Percentiles rank a stretch among this genome's conserved stretches.
These are phyloP conservation scores for Aegle marmelos DNA, from an alignment of 345 rosid genomes.

Conservation along the genomic window DNA sequence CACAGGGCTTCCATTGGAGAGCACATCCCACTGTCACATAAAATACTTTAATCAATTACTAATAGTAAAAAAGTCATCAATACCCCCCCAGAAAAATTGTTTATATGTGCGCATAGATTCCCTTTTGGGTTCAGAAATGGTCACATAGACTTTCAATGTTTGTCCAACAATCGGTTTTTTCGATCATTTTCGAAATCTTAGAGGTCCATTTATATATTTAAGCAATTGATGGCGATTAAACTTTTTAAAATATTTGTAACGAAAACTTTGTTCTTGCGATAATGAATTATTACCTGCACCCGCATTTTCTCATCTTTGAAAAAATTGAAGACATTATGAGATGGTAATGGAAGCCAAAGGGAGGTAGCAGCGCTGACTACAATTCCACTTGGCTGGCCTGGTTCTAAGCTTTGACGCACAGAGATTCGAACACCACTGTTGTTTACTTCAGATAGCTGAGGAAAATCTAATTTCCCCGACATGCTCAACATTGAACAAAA, in stretches of 20 bases:
- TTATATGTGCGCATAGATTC: too few relatives aligned
- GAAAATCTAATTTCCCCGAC: conserved; percentile 52
- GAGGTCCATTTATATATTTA: too few relatives aligned
- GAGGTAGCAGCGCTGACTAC: conserved; percentile 60
- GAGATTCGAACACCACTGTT: conserved; percentile 54
- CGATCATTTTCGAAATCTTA: too few relatives aligned
- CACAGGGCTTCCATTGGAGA: conserved; percentile 37
- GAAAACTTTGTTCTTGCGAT: too few relatives aligned
- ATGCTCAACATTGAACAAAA: conserved; percentile 48
- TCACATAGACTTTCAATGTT: too few relatives aligned
- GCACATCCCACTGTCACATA: conserved; percentile 69
- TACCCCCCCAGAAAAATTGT: too few relatives aligned
- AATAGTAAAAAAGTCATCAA: too few relatives aligned
- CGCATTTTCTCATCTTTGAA: conserved; percentile 38
- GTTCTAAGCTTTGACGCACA: conserved; percentile 30
- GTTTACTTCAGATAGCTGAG: conserved; percentile 37
- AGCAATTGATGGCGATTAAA: too few relatives aligned
- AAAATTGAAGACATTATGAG: conserved; percentile 39
- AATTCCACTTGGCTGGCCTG: conserved; percentile 54
- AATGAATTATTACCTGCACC: conserved; percentile 32
- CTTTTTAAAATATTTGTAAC: too few relatives aligned
- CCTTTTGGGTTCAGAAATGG: too few relatives aligned
- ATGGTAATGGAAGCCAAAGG: conserved; percentile 52
- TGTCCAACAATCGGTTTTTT: too few relatives aligned
- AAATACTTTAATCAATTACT: neutral